Base-by-base conservation (phyloP, 2,329 filamentous ascomycete genomes). In the Dothideomycetes sp. region DNA sequence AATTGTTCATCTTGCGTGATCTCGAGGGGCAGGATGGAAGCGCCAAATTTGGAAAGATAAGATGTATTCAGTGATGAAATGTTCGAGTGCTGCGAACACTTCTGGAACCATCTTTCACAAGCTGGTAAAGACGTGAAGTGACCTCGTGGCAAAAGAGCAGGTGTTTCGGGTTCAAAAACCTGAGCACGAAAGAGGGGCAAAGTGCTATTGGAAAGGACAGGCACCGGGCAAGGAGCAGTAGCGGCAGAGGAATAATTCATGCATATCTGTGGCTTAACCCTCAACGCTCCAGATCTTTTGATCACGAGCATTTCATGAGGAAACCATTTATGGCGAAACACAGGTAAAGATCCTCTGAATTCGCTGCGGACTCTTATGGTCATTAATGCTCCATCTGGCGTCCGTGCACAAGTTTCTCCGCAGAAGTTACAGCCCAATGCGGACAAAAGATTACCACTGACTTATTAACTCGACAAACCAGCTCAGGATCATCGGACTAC, bases 11-110 rank as follows among this genome's bases (percentile, higher is more conserved):
- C 36, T 36, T 52, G 49, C 4, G 68, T 75, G 33, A 79, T 61
- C 51, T 83, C 79, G 4, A 82, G 62, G 2, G 77, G 75, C 3
- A 81, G 69, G 3, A 70, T 55, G 1, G 66, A 64, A 18, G 66
- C 57, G 29, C 59, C 64, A 49, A 67, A 72, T 37, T 62, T 59
- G 24, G 55, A 50, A 5, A 73, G 56, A 47, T 73, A 70, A 15
- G 55, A 43, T 15, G 54, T 53, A 37, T 70, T 65, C 17, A 70
- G 51, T 27, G 34, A 31, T 11, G 34, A 29, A 15, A 36, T 19
- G n/a, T 17, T 22, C 16, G 12, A 11, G 3, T n/a, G 33, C 61
- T 50, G 48, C 61, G 43, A 41, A 18, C 31, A 29, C 5, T 19
- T 34, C 4, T 43, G 42, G 49, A 84, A 84, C 81, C 81, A 84